A percentile compares a stretch with the other conserved stretches of the same genome.
phyloP scores from a whole-genome alignment of 2,329 filamentous ascomycete species.

The Penicillium freii region DNA sequence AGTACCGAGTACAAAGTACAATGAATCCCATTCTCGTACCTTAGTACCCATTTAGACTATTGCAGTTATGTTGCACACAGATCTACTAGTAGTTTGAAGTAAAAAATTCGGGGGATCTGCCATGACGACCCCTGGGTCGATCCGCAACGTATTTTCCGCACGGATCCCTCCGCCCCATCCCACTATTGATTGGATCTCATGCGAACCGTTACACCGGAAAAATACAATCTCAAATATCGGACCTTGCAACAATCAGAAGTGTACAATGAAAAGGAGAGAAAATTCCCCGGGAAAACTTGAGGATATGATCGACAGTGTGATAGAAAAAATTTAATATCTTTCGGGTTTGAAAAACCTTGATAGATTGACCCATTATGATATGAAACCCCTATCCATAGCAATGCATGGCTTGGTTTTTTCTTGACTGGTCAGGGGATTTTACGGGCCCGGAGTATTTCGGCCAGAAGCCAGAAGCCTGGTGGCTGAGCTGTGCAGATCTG shows the following conservation, averaged over 20 bases:
- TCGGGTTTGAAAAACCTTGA: neutral
- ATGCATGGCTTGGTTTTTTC: neutral
- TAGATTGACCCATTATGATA: neutral
- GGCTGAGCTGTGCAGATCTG: conserved; percentile 11
- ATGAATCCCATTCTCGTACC: neutral
- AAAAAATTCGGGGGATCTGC: conserved; percentile 18
- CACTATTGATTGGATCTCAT: conserved; percentile 29
- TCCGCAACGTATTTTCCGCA: conserved; percentile 20
- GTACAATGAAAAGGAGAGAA: neutral
- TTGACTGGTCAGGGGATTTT: conserved; percentile 11
- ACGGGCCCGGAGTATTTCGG: conserved; percentile 18
- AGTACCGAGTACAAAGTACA: neutral
- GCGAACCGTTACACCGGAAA: conserved; percentile 23
- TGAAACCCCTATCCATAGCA: conserved; percentile 6
- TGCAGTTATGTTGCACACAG: conserved; percentile 6
- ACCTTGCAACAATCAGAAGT: neutral
- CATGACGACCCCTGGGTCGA: conserved; percentile 24
- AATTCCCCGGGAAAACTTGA: neutral
- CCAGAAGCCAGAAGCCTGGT: conserved; percentile 1
- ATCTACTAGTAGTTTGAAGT: conserved; percentile 1
- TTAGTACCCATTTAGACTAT: neutral
- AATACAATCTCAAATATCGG: conserved; percentile 27
- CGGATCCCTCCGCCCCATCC: conserved; percentile 21
- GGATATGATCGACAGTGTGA: conserved; percentile 1
- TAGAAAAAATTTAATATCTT: neutral